Base-by-base conservation (phyloP, 306 rosid species). In the Lathyrus tuberosus region DNA sequence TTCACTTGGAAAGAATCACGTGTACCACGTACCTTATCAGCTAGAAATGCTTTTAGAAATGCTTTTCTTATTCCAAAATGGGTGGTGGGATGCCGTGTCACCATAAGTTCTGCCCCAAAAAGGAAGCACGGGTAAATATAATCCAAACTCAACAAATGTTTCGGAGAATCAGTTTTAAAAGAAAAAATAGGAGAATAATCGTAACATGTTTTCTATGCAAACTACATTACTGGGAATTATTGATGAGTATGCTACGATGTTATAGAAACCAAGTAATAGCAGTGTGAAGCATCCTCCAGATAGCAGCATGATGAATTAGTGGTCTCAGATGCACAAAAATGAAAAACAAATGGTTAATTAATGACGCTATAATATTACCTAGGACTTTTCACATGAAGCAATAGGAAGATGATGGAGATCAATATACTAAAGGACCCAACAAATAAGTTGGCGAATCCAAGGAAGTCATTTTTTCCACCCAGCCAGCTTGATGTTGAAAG, bases 391-490 rank as follows among this genome's bases (percentile, higher is more conserved):
- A 90, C 31, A 62, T 94, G 98, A 70, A 94, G 91, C 80, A 94
- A 72, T 73, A 86, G 65, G 89, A 94, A 94, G 89, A 85, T 57
- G 52, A 90, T 46, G 69, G 91, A 81, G 68, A 84, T 76, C 49
- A 94, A 35, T 79, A 94, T 72, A 69, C 88, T 86, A 43, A 79
- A 81, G 30, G 82, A 71, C 31, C 98, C 98, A 62, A 90, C 87
- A 79, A 84, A 76, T 60, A 89, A 76, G 82, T 77, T 90, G 76
- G 97, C 86, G 26, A 86, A 53, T 72, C 98, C 98, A 40, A 87
- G 91, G 83, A 94, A 94, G 85, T 94, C 88, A 35, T 94, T 94
- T 82, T 85, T 94, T 73, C 98, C 98, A 66, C 98, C 98, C 68
- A 94, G 65, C 94, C 94, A 90, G 81, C 85, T 82, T 75, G 98